These are phyloP conservation scores for Arachis stenosperma DNA, from an alignment of 306 rosid genomes.

Conservation along the genomic window DNA sequence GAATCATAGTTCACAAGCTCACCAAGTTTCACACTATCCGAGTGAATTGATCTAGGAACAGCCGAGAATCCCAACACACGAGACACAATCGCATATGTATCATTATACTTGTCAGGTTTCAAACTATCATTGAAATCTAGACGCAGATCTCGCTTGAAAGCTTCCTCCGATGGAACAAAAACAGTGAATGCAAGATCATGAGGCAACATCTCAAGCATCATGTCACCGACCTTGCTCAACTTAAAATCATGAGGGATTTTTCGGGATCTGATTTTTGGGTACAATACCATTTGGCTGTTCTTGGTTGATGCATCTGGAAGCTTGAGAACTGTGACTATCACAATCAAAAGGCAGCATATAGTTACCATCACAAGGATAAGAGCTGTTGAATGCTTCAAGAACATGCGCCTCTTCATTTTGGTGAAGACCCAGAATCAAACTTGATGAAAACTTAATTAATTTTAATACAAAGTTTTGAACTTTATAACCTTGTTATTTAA, in stretches of 20 bases:
- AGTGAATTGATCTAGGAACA: slow-evolving; percentile 59
- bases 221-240: slow-evolving; percentile 62
- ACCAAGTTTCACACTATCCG: slow-evolving; percentile 48
- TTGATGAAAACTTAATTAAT: slow-evolving; percentile 5
- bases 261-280: slow-evolving; percentile 41
- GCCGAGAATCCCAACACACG: slow-evolving; percentile 80
- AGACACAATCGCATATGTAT: slow-evolving; percentile 66
- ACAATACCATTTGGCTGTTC: slow-evolving; percentile 37
- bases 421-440: background rate
- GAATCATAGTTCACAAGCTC: slow-evolving; percentile 66
- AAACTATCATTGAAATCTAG: slow-evolving; percentile 50
- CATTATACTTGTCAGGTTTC: slow-evolving; percentile 56
- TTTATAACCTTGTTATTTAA: background rate
- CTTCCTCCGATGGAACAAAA: slow-evolving; percentile 81
- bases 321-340: slow-evolving; percentile 49
- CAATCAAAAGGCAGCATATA: slow-evolving; percentile 51
- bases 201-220: slow-evolving; percentile 88
- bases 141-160: slow-evolving; percentile 71
- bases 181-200: slow-evolving; percentile 78
- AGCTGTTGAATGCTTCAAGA: slow-evolving; percentile 56
- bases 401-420: slow-evolving; percentile 50
- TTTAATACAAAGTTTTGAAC: slow-evolving; percentile 7
- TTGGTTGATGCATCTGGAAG: slow-evolving; percentile 61
- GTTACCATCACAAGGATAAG: slow-evolving; percentile 52
- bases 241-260: slow-evolving; percentile 30